Evolutionary conservation across 441 rosid species (phyloP), one percentile per base, ranked within the genome.

Genomic region (Metrosideros polymorpha): DNA sequence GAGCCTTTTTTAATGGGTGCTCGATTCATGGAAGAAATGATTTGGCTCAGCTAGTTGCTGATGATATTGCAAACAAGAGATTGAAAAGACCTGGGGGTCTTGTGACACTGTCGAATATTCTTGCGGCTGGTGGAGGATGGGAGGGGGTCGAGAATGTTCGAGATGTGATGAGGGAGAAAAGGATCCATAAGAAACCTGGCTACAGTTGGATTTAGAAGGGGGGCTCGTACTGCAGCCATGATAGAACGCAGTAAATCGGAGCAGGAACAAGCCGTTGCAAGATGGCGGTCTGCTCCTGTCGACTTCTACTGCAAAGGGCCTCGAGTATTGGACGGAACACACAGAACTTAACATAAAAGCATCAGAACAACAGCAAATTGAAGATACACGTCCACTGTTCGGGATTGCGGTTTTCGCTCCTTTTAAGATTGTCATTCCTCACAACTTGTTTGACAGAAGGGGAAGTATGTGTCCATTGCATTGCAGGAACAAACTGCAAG

Each of bases 1-100:
- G 92, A 82, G 91, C 94, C 86, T 92, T 92, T 86, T 88, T 91
- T 52, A 90, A 90, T 49, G 94, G 92, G 47, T 92, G 92, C 77
- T 83, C 84, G 45, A 86, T 92, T 66, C 90, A 91, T 85, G 89
- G 86, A 45, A 88, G 91, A 87, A 86, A 85, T 59, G 94, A 91
- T 89, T 88, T 92, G 88, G 92, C 91, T 14, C 82, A 85, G 17
- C 50, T 89, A 76, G 85, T 91, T 84, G 85, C 86, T 7, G 66
- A 87, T 52, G 86, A 89, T 77, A 83, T 89, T 66, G 77, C 77
- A 39, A 82, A 79, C 83, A 86, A 86, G 88, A 88, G 86, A n/a
- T 82, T 87, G 85, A 89, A 83, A 63, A 87, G 35, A 56, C 90
- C 93, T 0, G 91, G 89, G 82, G 91, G 88, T 83, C 87, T 90